Conservation (phyloP, 345 rosid species). For the Salix purpurea region DNA sequence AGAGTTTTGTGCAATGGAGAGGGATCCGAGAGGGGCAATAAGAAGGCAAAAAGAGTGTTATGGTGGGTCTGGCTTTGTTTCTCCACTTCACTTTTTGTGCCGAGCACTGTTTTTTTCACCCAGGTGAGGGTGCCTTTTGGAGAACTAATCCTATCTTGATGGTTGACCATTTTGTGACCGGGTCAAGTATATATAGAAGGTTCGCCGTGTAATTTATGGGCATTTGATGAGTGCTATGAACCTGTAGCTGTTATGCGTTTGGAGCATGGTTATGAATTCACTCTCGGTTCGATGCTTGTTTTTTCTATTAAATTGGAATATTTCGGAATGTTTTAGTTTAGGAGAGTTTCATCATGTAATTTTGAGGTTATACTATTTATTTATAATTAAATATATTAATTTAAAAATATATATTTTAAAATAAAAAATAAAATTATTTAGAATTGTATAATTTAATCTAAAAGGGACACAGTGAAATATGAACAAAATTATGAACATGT, state of each 20-base stretch:
- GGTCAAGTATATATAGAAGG: neutral
- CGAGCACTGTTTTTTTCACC: neutral
- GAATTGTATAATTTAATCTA: too few species aligned
- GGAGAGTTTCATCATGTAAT: too few species aligned
- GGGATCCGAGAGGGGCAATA: slow-evolving; percentile 44
- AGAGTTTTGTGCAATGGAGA: slow-evolving; percentile 16
- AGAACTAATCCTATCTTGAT: neutral
- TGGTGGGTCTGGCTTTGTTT: slow-evolving; percentile 33
- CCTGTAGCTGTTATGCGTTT: neutral
- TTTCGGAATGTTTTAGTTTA: too few species aligned
- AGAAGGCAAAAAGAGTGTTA: slow-evolving; percentile 27
- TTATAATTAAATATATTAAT: too few species aligned
- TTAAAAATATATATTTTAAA: too few species aligned
- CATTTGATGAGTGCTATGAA: neutral
- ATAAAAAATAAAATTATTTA: too few species aligned
- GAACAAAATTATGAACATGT: too few species aligned
- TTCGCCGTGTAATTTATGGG: neutral
- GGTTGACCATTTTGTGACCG: neutral
- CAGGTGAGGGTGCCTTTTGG: neutral
- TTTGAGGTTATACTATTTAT: too few species aligned
- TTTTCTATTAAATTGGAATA: too few species aligned
- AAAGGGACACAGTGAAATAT: too few species aligned
- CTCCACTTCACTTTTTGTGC: slow-evolving; percentile 12
- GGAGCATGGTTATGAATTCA: too few species aligned
- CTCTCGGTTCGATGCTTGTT: too few species aligned